phyloP scores from a whole-genome alignment of 2,329 filamentous ascomycete species.

The Ascochyta pisi region DNA sequence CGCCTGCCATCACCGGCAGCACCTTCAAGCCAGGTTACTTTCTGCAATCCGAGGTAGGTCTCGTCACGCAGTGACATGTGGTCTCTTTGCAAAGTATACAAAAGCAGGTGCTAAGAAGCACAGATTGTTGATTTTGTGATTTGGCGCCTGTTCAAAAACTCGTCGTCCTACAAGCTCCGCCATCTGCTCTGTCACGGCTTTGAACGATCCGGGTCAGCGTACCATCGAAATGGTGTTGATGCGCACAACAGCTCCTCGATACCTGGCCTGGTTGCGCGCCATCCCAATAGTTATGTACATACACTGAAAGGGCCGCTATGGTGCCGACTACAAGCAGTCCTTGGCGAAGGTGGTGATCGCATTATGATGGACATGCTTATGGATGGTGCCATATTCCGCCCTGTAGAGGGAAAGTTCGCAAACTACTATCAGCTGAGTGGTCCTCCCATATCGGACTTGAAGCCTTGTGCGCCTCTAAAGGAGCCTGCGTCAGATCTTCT shows the following conservation, averaged over 20 bases:
- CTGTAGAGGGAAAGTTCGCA: slow-evolving; percentile 64
- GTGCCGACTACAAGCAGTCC: slow-evolving; percentile 74
- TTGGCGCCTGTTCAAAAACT: slow-evolving; percentile 75
- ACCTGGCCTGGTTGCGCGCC: slow-evolving; percentile 68
- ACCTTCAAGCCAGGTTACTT: slow-evolving; percentile 43
- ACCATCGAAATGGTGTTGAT: slow-evolving; percentile 36
- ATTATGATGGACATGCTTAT: slow-evolving; percentile 80
- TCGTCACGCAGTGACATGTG: background rate
- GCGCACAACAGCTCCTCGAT: slow-evolving; percentile 58
- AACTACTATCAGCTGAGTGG: slow-evolving; percentile 84
- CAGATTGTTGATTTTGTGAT: slow-evolving; percentile 64
- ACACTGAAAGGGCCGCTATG: slow-evolving; percentile 74
- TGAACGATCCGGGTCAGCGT: slow-evolving; percentile 56
- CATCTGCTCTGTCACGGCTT: slow-evolving; percentile 88
- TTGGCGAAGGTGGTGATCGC: slow-evolving; percentile 77
- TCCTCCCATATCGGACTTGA: slow-evolving; percentile 61
- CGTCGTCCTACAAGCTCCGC: slow-evolving; percentile 62
- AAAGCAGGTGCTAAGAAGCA: slow-evolving; percentile 21
- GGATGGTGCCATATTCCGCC: slow-evolving; percentile 77
- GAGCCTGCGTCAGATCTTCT: background rate
- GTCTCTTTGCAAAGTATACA: background rate
- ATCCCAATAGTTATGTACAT: slow-evolving; percentile 74
- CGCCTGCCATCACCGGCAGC: slow-evolving; percentile 38
- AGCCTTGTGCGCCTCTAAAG: slow-evolving; percentile 17
- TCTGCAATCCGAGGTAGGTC: slow-evolving; percentile 54